Base-by-base conservation (phyloP, 148 eudicot genomes). In the Nepenthes gracilis region DNA sequence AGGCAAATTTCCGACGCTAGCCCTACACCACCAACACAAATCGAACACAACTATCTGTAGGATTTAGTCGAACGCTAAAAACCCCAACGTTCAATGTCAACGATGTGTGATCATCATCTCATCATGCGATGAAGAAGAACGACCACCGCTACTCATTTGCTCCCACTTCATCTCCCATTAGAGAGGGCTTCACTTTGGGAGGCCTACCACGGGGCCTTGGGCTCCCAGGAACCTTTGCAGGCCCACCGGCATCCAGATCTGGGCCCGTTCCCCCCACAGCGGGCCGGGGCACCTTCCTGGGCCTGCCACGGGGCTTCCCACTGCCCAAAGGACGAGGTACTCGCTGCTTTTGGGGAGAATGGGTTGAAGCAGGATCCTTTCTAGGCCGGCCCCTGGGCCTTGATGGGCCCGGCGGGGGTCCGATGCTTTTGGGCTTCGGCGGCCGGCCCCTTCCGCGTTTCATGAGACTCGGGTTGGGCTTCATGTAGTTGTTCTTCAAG, bases 401-500 rank as follows among this genome's bases (percentile, higher is more conserved):
- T 23, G 10, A 5, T 49, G 53, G 53, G 13, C 53, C 15, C 15
- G 53, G 12, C 3, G 53, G 53, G 7, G 12, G 9, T 8, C 12
- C 54, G 43, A 77, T 69, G 32, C 68, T 75, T 68, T 70, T 77
- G 54, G 81, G 62, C 74, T 77, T 77, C 0, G 77, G 81, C 8
- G 81, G 81, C 54, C 81, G 59, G 35, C 81, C 81, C 36, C 81
- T 72, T 6, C 81, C 81, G 35, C 81, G 81, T 6, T 77, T 69
- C 36, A 77, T 70, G 70, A 77, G 73, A 63, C 73, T 68, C 1
- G 81, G 81, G 56, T 64, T 62, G n/a, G 77, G 81, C 33, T 67
- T 69, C 81, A 77, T 77, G 67, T 73, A 77, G 51, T 73, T 77
- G 72, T 77, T 77, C 72, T 77, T 77, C 72, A 66, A 77, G 72